phyloP scores from a whole-genome alignment of 805 yeast genomes.

The Nakazawaea wickerhamii region DNA sequence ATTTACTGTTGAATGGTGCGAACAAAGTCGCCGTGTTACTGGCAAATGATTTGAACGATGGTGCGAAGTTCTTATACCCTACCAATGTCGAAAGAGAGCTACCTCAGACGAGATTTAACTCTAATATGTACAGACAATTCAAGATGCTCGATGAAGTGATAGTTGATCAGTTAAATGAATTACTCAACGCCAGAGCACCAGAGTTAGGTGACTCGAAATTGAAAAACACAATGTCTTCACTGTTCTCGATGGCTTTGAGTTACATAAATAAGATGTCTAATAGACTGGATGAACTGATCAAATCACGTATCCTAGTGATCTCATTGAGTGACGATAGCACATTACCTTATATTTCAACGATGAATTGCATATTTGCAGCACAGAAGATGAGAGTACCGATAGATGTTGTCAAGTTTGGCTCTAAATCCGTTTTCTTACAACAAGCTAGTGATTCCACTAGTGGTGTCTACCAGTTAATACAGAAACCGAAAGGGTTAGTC shows the following conservation, averaged over 20 bases:
- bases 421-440: conserved; percentile 76
- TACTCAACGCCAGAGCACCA: conserved; percentile 31
- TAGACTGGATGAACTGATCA: conserved; percentile 36
- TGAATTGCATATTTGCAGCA: conserved; percentile 95
- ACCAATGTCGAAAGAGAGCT: conserved; percentile 10
- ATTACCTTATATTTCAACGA: conserved; percentile 81
- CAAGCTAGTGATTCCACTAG: conserved; percentile 95
- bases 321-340: conserved; percentile 71
- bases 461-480: conserved; percentile 75
- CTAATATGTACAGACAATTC: conserved; percentile 82
- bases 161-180: conserved; percentile 47
- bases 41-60: conserved; percentile 41
- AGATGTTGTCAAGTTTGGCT: conserved; percentile 80
- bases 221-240: conserved; percentile 61
- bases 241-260: conserved; percentile 75
- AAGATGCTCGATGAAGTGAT: conserved; percentile 72
- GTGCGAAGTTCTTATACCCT: conserved; percentile 72
- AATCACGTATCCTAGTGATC: conserved; percentile 60
- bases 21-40: conserved; percentile 81
- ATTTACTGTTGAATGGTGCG: conserved; percentile 75
- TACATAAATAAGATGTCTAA: conserved; percentile 62
- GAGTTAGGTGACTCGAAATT: conserved; percentile 25
- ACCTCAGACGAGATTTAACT: conserved; percentile 31
- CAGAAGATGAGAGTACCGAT: conserved; percentile 87
- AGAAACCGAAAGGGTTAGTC: conserved; percentile 67